Percentiles rank a stretch among this genome's conserved stretches.
phyloP scores from a whole-genome alignment of 1,284 basidiomycete species.

The Fomitopsis pinicola region DNA sequence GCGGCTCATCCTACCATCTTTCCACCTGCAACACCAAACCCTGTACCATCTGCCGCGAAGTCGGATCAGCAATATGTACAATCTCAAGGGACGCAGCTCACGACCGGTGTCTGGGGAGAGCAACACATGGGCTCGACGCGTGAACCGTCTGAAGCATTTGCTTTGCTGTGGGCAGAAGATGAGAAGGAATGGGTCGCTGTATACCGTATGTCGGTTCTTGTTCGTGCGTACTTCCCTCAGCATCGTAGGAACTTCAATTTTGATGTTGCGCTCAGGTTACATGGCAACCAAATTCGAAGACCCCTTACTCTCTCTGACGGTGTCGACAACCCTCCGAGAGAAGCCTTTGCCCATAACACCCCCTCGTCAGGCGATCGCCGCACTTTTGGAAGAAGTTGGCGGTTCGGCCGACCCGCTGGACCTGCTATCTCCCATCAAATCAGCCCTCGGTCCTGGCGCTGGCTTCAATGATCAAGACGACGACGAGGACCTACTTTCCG shows the following conservation, averaged over 20 bases:
- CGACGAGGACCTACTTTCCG: slow-evolving; percentile 32
- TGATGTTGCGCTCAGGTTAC: slow-evolving; percentile 46
- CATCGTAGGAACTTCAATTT: neutral
- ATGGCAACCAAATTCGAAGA: slow-evolving; percentile 65
- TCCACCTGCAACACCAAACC: slow-evolving; percentile 73
- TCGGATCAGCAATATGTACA: slow-evolving; percentile 70
- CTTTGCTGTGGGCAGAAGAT: slow-evolving; percentile 55
- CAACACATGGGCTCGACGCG: slow-evolving; percentile 22
- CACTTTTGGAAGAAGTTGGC: slow-evolving; percentile 37
- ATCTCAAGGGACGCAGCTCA: slow-evolving; percentile 71
- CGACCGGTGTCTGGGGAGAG: slow-evolving; percentile 71
- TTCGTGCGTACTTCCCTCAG: slow-evolving; percentile 43
- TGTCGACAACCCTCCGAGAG: slow-evolving; percentile 76
- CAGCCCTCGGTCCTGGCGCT: slow-evolving; percentile 4
- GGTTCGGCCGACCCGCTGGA: slow-evolving; percentile 16
- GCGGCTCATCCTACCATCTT: slow-evolving; percentile 57
- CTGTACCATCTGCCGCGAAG: slow-evolving; percentile 63
- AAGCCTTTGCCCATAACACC: slow-evolving; percentile 52
- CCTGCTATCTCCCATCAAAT: slow-evolving; percentile 15
- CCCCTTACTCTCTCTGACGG: slow-evolving; percentile 77
- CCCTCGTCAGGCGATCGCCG: slow-evolving; percentile 47
- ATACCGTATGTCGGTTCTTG: slow-evolving; percentile 68
- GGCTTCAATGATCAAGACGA: slow-evolving; percentile 25
- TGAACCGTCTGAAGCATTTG: slow-evolving; percentile 44
- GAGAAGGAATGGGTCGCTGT: slow-evolving; percentile 69